Evolutionary conservation across 2,329 filamentous ascomycete species (phyloP), one percentile per base, ranked within the genome.

Genomic region (Trichoderma afroharzianum): DNA sequence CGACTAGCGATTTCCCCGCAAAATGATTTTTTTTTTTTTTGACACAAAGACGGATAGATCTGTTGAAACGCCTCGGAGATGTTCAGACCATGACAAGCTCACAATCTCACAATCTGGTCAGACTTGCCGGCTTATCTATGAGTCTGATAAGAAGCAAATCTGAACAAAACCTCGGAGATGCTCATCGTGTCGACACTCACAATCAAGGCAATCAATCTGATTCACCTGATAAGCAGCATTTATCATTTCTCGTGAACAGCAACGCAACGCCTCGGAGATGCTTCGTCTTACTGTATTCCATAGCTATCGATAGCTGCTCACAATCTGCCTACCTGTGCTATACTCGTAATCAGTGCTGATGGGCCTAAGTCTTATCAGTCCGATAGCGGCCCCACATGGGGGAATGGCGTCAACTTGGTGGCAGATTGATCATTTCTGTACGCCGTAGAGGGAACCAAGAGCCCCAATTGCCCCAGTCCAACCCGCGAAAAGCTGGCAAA

Each of bases 321-420:
- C 12, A 28, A 18, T 30, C 24, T 24, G 9, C 9, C 18, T 6
- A 15, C 9, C 30, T 32, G 30, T 32, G 8, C 9, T 12, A n/a
- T n/a, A n/a, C n/a, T n/a, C 11, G 33, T 14, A 43, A 43, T 43
- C 39, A 21, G 11, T 15, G 14, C 11, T 39, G 24, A 63, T 28
- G 0, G 1, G 6, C 1, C 39, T 3, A 6, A 3, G 47, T 28
- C 15, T 67, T 28, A 67, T 67, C 36, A 12, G 32, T 68, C 64
- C 64, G 64, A 61, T 68, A 68, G 36, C 55, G 59, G 68, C 68
- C 68, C 68, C 59, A 70, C 68, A 63, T 62, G 14, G 47, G 4
- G 24, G 11, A 63, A 70, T 70, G 58, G 68, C 68, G 68, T 70
- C 68, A 70, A 57, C 68, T 70, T 70, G 68, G 68, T 63, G 68